Conservation (phyloP, 352 stramenopile species). For the Phytophthora crassamura region DNA sequence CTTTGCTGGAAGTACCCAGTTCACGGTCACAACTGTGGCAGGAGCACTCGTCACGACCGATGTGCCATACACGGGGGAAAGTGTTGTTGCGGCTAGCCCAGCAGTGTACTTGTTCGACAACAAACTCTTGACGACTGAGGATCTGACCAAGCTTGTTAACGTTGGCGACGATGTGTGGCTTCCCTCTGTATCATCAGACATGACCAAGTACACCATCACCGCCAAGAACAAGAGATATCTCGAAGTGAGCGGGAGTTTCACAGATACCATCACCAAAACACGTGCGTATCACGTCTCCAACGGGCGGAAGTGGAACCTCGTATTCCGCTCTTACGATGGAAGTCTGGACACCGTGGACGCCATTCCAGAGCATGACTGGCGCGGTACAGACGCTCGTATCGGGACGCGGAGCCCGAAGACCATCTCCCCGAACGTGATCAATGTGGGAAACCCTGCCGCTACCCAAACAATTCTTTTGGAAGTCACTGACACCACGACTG, state of each 20-base stretch:
- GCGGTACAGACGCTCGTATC: constrained; percentile 61
- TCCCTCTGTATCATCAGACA: constrained; percentile 43
- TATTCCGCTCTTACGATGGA: constrained; percentile 73
- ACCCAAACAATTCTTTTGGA: constrained; percentile 66
- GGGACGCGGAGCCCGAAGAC: constrained; percentile 48
- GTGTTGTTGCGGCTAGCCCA: constrained; percentile 37
- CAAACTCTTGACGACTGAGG: constrained; percentile 61
- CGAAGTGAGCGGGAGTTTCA: constrained; percentile 58
- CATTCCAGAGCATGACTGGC: constrained; percentile 63
- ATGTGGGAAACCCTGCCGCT: constrained; percentile 58
- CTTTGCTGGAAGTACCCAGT: constrained; percentile 45
- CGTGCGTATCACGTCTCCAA: constrained; percentile 46
- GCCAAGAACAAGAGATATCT: constrained; percentile 44
- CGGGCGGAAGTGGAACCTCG: constrained; percentile 67
- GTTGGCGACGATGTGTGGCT: constrained; percentile 66
- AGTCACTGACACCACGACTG: constrained; percentile 30
- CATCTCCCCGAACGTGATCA: constrained; percentile 47
- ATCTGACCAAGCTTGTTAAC: constrained; percentile 46
- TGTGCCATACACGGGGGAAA: constrained; percentile 41
- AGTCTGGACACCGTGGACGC: constrained; percentile 65
- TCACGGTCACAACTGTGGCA: constrained; percentile 41
- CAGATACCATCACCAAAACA: constrained; percentile 41
- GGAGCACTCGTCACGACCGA: constrained; percentile 42
- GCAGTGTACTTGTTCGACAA: constrained; percentile 70
- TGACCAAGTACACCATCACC: constrained; percentile 54